phyloP scores from a whole-genome alignment of 495 filamentous ascomycete genomes.

The Cercophora newfieldiana region DNA sequence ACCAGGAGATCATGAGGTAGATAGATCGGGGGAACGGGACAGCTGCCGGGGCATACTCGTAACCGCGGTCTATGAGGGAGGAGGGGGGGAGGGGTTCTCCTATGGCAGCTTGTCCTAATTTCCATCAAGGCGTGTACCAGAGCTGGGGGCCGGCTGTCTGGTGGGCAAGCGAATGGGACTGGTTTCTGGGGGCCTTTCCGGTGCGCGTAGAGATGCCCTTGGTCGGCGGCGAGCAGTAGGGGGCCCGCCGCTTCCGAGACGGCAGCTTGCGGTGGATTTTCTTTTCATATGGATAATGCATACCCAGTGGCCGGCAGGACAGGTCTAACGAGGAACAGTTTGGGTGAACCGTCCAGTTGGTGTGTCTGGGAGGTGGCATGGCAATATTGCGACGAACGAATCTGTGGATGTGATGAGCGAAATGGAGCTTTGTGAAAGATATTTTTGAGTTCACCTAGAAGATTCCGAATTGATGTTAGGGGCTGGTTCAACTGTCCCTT shows the following conservation, averaged over 20 bases:
- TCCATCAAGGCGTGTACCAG: background rate
- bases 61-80: too few species aligned
- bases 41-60: background rate
- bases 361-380: background rate
- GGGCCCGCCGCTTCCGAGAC: background rate
- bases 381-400: background rate
- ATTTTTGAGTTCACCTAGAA: background rate
- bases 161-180: background rate
- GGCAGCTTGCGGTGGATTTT: background rate
- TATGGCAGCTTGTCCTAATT: background rate
- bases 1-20: conserved; percentile 98
- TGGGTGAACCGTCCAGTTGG: background rate
- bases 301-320: conserved; percentile 12
- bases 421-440: background rate
- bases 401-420: background rate
- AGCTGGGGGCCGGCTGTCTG: background rate
- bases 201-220: background rate
- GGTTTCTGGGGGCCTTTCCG: background rate
- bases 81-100: background rate
- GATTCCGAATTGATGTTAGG: background rate
- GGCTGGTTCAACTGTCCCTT: background rate
- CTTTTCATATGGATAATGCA: conserved; percentile 12
- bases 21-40: background rate
- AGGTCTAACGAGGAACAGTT: background rate
- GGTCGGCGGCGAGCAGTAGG: background rate